Evolutionary conservation across 345 rosid genomes (phyloP).

Genomic region (Acer saccharum): DNA sequence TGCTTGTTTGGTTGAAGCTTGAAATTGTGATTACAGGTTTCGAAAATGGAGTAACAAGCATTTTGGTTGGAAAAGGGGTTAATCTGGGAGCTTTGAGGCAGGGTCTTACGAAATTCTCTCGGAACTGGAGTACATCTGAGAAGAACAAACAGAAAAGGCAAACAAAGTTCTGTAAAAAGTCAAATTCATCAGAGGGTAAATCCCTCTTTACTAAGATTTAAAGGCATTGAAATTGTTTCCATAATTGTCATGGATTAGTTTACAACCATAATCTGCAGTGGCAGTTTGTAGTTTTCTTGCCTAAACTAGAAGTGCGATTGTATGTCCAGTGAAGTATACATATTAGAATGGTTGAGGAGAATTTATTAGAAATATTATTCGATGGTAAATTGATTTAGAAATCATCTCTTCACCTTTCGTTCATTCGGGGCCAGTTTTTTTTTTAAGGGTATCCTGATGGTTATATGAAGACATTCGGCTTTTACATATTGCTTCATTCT

Average conservation of each 20-base stretch:
- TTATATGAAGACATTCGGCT: neutral
- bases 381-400: too few relatives aligned
- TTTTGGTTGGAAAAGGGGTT: slow-evolving; percentile 64
- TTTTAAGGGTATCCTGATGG: neutral
- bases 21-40: slow-evolving; percentile 46
- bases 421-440: too few relatives aligned
- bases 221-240: slow-evolving; percentile 7
- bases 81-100: slow-evolving; percentile 75
- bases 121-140: slow-evolving; percentile 46
- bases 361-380: too few relatives aligned
- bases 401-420: too few relatives aligned
- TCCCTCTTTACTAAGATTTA: neutral
- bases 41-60: slow-evolving; percentile 78
- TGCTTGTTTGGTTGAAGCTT: neutral
- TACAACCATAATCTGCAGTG: neutral
- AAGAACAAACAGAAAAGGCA: slow-evolving; percentile 70
- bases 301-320: neutral
- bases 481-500: neutral
- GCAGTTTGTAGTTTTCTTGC: neutral
- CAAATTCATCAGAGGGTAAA: slow-evolving; percentile 48
- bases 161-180: slow-evolving; percentile 52
- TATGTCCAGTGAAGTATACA: neutral
- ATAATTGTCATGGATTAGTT: neutral
- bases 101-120: slow-evolving; percentile 69
- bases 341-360: neutral